Base-by-base conservation (phyloP, 306 rosid species). In the Trifolium repens region DNA sequence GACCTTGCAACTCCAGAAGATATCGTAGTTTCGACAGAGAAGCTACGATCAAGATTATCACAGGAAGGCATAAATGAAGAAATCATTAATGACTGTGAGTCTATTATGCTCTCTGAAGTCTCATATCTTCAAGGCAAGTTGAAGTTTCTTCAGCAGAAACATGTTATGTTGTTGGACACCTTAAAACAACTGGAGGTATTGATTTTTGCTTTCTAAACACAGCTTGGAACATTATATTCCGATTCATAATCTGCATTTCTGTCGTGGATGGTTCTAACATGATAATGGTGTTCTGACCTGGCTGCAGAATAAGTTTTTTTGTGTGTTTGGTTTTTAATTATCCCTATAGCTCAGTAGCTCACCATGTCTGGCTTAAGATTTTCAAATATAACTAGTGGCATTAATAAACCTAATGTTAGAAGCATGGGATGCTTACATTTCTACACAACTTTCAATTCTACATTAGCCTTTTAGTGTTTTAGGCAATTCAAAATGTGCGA, bases 111-210 rank as follows among this genome's bases (percentile, higher is more conserved):
- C 67, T 84, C 88, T 27, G 99, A 94, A 84, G 84, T 88, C 79
- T 94, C 96, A 53, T 89, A 87, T 88, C 87, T 94, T 77, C 91
- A 90, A 79, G 88, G 84, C 75, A 87, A 78, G 80, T 85, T 94
- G 84, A 94, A 84, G 82, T 60, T 86, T 82, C 96, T 94, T 86
- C 97, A 83, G 66, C 86, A 84, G 67, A 94, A 92, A 77, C 97
- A 94, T 83, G 78, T 88, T 63, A 67, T 87, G 76, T 81, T 94
- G 90, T 85, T 94, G 54, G 96, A 87, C 78, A 90, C 92, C 35
- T 84, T 94, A 80, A 89, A 96, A 74, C 96, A 81, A 76, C 82
- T 94, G 74, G 99, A 94, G 99, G 99, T 94, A 90, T 74, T 32
- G 12, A 47, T 69, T 52, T 69, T 26, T 58, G 54, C 72, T 76